phyloP scores from a whole-genome alignment of 2,329 filamentous ascomycete genomes.

The Aureobasidium pullulans region DNA sequence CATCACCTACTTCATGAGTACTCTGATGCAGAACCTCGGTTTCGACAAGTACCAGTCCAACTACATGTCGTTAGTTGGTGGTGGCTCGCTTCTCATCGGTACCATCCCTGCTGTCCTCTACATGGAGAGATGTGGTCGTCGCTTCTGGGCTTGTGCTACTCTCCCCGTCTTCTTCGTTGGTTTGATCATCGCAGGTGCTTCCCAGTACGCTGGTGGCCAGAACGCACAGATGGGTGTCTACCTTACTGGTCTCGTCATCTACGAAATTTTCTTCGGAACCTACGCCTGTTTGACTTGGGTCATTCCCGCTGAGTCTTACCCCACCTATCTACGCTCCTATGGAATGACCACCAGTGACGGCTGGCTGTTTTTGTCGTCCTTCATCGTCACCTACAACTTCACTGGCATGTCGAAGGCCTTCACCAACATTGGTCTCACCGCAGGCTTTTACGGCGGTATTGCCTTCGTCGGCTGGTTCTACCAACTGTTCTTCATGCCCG shows the following conservation, averaged over 20 bases:
- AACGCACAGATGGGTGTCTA: constrained; percentile 52
- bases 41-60: constrained; percentile 56
- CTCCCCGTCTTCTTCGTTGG: constrained; percentile 65
- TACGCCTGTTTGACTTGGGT: constrained; percentile 25
- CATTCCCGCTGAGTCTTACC: constrained; percentile 59
- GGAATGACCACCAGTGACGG: constrained; percentile 66
- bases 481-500: constrained; percentile 68
- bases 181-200: constrained; percentile 57
- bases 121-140: constrained; percentile 65
- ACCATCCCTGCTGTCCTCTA: constrained; percentile 38
- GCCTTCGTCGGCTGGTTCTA: constrained; percentile 64
- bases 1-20: constrained; percentile 65
- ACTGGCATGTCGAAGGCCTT: constrained; percentile 62
- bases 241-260: constrained; percentile 59
- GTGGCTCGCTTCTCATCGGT: constrained; percentile 54
- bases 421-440: constrained; percentile 55
- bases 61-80: constrained; percentile 70
- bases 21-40: constrained; percentile 60
- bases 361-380: constrained; percentile 62
- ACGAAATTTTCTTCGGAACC: constrained; percentile 59
- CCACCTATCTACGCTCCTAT: constrained; percentile 64
- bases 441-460: constrained; percentile 70
- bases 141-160: constrained; percentile 69
- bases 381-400: constrained; percentile 72
- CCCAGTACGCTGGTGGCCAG: constrained; percentile 49